These are phyloP conservation scores for Suhomyces coccinellae DNA, from an alignment of 1,139 yeast genomes.

Conservation along the genomic window DNA sequence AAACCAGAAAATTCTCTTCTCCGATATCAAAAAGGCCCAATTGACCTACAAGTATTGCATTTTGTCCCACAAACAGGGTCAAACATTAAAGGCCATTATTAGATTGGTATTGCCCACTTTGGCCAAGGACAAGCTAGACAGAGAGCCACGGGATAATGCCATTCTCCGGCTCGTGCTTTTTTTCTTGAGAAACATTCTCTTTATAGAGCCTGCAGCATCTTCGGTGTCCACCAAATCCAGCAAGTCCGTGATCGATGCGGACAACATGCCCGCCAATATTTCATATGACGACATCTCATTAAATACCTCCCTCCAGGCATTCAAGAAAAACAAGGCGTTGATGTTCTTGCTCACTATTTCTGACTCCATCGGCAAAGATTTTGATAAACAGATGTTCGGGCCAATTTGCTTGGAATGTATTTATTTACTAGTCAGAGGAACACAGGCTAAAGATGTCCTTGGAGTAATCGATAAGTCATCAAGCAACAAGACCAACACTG, in stretches of 20 bases:
- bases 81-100: slow-evolving; percentile 66
- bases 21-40: slow-evolving; percentile 67
- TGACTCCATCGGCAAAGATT: slow-evolving; percentile 62
- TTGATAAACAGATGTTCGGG: slow-evolving; percentile 62
- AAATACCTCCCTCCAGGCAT: slow-evolving; percentile 56
- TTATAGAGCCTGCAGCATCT: slow-evolving; percentile 68
- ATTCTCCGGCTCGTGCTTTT: slow-evolving; percentile 70
- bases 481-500: background rate
- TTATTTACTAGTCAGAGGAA: slow-evolving; percentile 59
- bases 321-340: slow-evolving; percentile 68
- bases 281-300: slow-evolving; percentile 67
- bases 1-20: slow-evolving; percentile 56
- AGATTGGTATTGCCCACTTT: slow-evolving; percentile 70
- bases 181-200: slow-evolving; percentile 72
- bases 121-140: slow-evolving; percentile 50
- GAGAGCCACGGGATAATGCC: slow-evolving; percentile 73
- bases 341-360: slow-evolving; percentile 68
- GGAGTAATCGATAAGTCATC: slow-evolving; percentile 9
- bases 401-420: slow-evolving; percentile 69
- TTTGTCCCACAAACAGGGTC: slow-evolving; percentile 58
- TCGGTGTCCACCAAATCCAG: slow-evolving; percentile 45
- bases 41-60: slow-evolving; percentile 69
- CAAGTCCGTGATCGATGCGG: slow-evolving; percentile 26
- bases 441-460: slow-evolving; percentile 37
- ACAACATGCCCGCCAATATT: slow-evolving; percentile 56